Conservation (phyloP, 1,284 basidiomycete genomes). For the Termitomyces sp. region DNA sequence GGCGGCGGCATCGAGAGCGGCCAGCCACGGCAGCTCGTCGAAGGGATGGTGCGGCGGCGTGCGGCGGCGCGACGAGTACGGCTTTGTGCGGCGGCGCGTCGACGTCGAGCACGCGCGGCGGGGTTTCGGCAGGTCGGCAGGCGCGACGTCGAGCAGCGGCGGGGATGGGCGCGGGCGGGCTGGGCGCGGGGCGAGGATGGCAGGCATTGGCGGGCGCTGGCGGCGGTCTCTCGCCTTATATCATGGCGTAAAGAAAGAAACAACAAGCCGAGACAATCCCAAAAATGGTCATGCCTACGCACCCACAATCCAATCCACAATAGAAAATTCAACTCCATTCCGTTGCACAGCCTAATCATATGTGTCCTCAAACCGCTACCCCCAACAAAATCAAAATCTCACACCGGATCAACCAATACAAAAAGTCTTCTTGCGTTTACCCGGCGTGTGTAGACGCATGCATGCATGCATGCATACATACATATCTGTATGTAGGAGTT, state of each 20-base stretch:
- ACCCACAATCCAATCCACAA: neutral
- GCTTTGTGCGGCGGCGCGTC: conserved; percentile 25
- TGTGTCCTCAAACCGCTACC: no score
- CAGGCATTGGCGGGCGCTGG: neutral
- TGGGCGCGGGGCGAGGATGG: conserved; percentile 11
- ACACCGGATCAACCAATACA: no score
- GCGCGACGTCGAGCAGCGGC: neutral
- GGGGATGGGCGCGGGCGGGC: neutral
- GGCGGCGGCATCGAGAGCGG: conserved; percentile 40
- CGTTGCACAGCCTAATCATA: no score
- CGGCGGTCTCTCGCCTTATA: no score
- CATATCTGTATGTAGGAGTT: no score
- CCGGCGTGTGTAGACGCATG: no score
- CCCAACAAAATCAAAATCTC: no score
- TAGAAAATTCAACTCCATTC: no score
- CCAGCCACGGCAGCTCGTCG: conserved; percentile 59
- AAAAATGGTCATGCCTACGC: neutral
- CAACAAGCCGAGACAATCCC: neutral
- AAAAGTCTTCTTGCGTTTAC: no score
- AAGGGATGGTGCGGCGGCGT: conserved; percentile 36
- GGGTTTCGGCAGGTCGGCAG: conserved; percentile 16
- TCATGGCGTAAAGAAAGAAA: no score
- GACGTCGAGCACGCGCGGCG: conserved; percentile 14
- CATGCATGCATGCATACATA: no score
- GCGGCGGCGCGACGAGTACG: conserved; percentile 26